Base-by-base conservation (phyloP, 208 protist species). In the Angomonas desouzai region DNA sequence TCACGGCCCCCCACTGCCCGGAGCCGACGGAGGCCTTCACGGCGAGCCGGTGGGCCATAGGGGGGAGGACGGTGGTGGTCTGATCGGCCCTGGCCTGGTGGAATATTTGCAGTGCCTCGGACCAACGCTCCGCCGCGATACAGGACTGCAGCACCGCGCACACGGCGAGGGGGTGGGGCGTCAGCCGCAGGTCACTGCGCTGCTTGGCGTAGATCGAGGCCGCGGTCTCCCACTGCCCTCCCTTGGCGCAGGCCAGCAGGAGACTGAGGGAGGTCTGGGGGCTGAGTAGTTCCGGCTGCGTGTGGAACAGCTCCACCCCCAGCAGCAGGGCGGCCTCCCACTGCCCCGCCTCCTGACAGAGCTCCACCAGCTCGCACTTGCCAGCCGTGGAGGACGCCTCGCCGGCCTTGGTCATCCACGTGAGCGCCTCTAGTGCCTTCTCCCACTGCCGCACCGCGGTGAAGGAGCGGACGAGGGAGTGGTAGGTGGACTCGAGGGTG, bases 341-440 rank as follows among this genome's bases (percentile, higher is more conserved):
- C 64, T 94, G 81, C 23, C 87, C 87, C 18, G 87, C 67, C 67
- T 90, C 74, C 71, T 91, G 81, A 70, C 87, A 91, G 45, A 91
- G 66, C 62, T 88, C 82, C 55, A 94, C 62, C 45, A 94, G 43
- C 70, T 89, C 82, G n/a, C 65, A 70, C 69, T 81, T 81, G 36
- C 87, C 87, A 16, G 84, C 79, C 27, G 72, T 64, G 34, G 76
- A 64, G 6, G 87, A 89, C n/a, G 87, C 84, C 40, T 94, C 84
- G 57, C 74, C 71, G 10, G 80, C 83, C 62, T 88, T 87, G 13
- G 59, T 63, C 87, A 94, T 94, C 85, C 87, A 94, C 20, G 84
- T 90, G 28, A 91, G 79, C 40, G 87, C 87, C 64, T 87, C 68
- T 34, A 94, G 64, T 34, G 87, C 87, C 74, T 88, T 85, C 66